Percentiles rank a stretch among this genome's conserved stretches.
phyloP scores from a whole-genome alignment of 2,329 filamentous ascomycete species.

The Colletotrichum karsti region DNA sequence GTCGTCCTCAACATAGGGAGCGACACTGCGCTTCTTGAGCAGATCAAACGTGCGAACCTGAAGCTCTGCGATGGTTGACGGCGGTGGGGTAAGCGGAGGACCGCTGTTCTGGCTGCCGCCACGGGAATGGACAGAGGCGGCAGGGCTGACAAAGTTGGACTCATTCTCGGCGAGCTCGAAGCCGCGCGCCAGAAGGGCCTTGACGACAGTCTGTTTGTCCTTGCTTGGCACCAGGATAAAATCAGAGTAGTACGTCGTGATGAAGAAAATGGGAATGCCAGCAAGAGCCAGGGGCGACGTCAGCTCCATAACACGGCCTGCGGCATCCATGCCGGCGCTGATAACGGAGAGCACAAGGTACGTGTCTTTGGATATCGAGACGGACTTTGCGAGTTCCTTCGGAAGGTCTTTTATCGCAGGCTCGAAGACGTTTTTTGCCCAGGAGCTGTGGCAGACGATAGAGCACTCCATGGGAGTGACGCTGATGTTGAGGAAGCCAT shows the following conservation, averaged over 20 bases:
- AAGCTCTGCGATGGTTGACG: conserved; percentile 80
- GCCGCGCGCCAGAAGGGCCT: conserved; percentile 79
- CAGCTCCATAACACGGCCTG: conserved; percentile 88
- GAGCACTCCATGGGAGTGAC: conserved; percentile 94
- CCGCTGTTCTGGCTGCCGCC: conserved; percentile 48
- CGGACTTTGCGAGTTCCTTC: conserved; percentile 56
- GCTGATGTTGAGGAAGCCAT: conserved; percentile 92
- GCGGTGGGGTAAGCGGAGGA: conserved; percentile 76
- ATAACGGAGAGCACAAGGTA: conserved; percentile 92
- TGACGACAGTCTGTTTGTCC: conserved; percentile 77
- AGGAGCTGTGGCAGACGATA: conserved; percentile 82
- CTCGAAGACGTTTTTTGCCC: conserved; percentile 78
- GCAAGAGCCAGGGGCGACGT: conserved; percentile 91
- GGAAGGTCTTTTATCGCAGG: conserved; percentile 72
- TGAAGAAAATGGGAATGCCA: conserved; percentile 97
- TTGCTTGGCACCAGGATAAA: conserved; percentile 90
- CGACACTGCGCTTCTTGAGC: conserved; percentile 80
- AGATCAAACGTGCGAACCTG: conserved; percentile 84
- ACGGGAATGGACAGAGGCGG: conserved; percentile 46
- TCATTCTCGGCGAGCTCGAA: conserved; percentile 84
- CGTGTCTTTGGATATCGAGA: conserved; percentile 82
- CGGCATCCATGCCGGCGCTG: conserved; percentile 89
- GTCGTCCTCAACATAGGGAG: conserved; percentile 73
- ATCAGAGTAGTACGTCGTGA: conserved; percentile 97
- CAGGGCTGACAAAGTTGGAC: conserved; percentile 70